A percentile compares a stretch with the other conserved stretches of the same genome.
Evolutionary conservation across 768 basidiomycete species (phyloP).

Genomic region (Thelephora aurantiotincta): DNA sequence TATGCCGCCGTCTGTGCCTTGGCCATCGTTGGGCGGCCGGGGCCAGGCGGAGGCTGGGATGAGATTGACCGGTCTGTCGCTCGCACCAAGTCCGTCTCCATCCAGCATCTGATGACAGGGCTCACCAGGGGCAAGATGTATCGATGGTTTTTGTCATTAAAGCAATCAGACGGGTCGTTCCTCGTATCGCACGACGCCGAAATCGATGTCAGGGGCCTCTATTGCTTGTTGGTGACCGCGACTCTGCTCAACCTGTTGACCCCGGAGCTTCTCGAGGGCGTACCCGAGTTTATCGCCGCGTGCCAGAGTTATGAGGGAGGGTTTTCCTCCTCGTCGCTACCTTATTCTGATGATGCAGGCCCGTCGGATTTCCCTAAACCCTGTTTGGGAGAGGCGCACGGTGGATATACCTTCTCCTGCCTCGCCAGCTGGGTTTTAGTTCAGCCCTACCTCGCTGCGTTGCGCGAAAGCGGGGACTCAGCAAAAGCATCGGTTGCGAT

Average conservation of each 20-base stretch:
- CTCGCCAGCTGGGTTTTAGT: slow-evolving; percentile 76
- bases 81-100: neutral
- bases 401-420: slow-evolving; percentile 94
- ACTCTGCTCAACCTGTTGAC: slow-evolving; percentile 78
- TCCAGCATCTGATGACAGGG: neutral
- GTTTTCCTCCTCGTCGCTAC: slow-evolving; percentile 68
- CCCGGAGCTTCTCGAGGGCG: slow-evolving; percentile 68
- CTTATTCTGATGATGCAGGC: slow-evolving; percentile 29
- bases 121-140: slow-evolving; percentile 58
- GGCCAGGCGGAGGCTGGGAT: slow-evolving; percentile 72
- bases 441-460: slow-evolving; percentile 31
- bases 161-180: slow-evolving; percentile 89
- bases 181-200: slow-evolving; percentile 79
- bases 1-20: slow-evolving; percentile 81
- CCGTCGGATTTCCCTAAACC: slow-evolving; percentile 35
- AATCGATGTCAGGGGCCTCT: slow-evolving; percentile 94
- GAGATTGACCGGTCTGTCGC: slow-evolving; percentile 58
- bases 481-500: slow-evolving; percentile 20
- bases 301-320: slow-evolving; percentile 99
- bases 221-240: slow-evolving; percentile 79
- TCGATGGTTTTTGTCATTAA: slow-evolving; percentile 81
- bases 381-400: slow-evolving; percentile 89
- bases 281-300: slow-evolving; percentile 66
- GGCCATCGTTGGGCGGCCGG: slow-evolving; percentile 67
- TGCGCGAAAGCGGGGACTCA: slow-evolving; percentile 5